Percentiles rank a stretch among this genome's conserved stretches.
Conservation (phyloP, 768 basidiomycete species). For the Amanita pallidorosea region DNA sequence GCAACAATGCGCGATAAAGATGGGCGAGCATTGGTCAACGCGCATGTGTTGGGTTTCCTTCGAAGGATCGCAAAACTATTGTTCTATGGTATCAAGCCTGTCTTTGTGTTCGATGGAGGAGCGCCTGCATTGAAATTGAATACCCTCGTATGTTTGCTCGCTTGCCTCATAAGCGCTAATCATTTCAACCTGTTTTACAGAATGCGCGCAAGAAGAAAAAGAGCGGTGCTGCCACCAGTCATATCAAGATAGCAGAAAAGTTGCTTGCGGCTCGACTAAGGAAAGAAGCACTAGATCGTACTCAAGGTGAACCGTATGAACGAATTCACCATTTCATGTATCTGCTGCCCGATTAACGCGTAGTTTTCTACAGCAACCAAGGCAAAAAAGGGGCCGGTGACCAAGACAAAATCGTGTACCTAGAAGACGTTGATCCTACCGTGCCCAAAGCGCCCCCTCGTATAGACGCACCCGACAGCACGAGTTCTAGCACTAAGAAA, state of each 20-base stretch:
- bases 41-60: constrained; percentile 86
- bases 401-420: constrained; percentile 63
- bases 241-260: constrained; percentile 82
- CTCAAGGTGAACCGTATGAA: constrained; percentile 30
- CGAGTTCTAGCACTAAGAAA: constrained; percentile 29
- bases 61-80: constrained; percentile 89
- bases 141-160: constrained; percentile 58
- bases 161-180: neutral
- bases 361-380: constrained; percentile 17
- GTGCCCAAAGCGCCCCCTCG: constrained; percentile 39
- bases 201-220: constrained; percentile 86
- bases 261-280: constrained; percentile 91
- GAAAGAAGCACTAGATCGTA: constrained; percentile 71
- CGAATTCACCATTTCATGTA: neutral
- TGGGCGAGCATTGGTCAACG: constrained; percentile 81
- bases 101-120: constrained; percentile 98
- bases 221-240: constrained; percentile 77
- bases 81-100: constrained; percentile 96
- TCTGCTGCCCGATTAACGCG: constrained; percentile 1
- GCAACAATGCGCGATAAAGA: constrained; percentile 99
- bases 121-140: constrained; percentile 83
- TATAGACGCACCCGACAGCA: neutral
- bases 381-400: constrained; percentile 40
- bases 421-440: constrained; percentile 70
- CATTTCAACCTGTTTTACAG: constrained; percentile 25